Base-by-base conservation (phyloP, 352 stramenopile genomes). In the Thalassiosira mediterranea region DNA sequence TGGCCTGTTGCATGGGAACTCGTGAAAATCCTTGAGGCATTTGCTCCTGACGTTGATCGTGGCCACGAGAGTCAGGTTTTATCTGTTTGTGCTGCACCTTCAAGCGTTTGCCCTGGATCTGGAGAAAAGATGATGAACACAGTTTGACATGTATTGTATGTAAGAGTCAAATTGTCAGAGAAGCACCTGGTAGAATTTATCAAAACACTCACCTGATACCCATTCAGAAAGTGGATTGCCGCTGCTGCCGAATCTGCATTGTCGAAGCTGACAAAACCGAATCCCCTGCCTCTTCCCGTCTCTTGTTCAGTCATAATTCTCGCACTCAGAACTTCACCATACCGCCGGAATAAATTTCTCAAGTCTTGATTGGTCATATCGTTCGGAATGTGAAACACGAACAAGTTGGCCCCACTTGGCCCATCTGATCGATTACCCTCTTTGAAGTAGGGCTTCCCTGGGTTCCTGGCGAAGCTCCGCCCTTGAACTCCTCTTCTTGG, bases 361-460 rank as follows among this genome's bases (percentile, higher is more conserved):
- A 98, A 95, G 89, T 98, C 95, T 11, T 88, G 86, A 87, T 98
- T 98, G 79, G 95, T 97, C 86, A 98, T 97, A 78, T 98, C 93
- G 92, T 98, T 98, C 70, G 96, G 96, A 88, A 98, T 98, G 86
- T 98, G 95, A 91, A 98, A 98, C 64, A 98, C 95, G 91, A 98
- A 98, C 21, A 98, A 86, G 87, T 98, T 98, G 77, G 95, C 97
- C 77, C 95, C 95, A 90, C 95, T 94, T 58, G 95, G 96, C 76
- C 95, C 95, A 56, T 28, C 23, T 28, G 34, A 56, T 37, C 34
- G 47, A 56, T 56, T 10, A 56, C 47, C 47, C n/a, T n/a, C n/a
- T n/a, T n/a, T n/a, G n/a, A n/a, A n/a, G n/a, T n/a, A n/a, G n/a
- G n/a, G n/a, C n/a, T n/a, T n/a, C n/a, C n/a, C n/a, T n/a, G n/a